Conservation (phyloP, 179 eudicot genomes). For the Actinidia arguta region DNA sequence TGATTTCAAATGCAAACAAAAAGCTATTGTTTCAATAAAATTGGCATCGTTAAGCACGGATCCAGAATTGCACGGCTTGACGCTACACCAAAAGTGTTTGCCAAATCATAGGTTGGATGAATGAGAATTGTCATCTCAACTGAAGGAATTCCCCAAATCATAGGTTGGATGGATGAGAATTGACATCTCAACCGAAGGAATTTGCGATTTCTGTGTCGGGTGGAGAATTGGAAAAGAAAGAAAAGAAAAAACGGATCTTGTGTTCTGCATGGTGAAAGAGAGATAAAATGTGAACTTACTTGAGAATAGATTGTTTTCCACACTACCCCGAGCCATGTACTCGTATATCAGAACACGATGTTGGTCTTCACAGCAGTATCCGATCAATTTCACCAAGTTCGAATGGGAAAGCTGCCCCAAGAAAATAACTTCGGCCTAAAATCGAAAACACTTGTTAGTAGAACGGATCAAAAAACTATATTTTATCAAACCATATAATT, state of each 20-base stretch:
- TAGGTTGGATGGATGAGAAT: neutral
- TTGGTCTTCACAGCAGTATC: slow-evolving; percentile 67
- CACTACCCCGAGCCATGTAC: slow-evolving; percentile 71
- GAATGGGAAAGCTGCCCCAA: slow-evolving; percentile 72
- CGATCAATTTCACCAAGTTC: slow-evolving; percentile 65
- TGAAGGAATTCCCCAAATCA: neutral
- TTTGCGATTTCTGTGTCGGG: neutral
- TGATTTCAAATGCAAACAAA: neutral
- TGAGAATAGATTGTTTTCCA: slow-evolving; percentile 83
- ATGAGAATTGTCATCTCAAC: slow-evolving; percentile 6
- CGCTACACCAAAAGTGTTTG: too few relatives aligned
- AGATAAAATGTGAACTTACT: slow-evolving; percentile 47
- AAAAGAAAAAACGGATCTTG: neutral
- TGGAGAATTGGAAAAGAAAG: neutral
- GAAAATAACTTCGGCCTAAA: slow-evolving; percentile 64
- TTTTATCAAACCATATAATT: slow-evolving; percentile 16
- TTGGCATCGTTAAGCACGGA: too few relatives aligned
- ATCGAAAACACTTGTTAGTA: neutral
- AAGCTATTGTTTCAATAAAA: neutral
- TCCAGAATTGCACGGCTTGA: too few relatives aligned
- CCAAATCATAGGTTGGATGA: neutral
- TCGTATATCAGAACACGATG: slow-evolving; percentile 61
- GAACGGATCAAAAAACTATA: neutral
- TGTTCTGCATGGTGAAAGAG: neutral
- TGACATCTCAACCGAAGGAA: neutral